Conservation (phyloP, 768 basidiomycete species). For the Tricholoma sp. region DNA sequence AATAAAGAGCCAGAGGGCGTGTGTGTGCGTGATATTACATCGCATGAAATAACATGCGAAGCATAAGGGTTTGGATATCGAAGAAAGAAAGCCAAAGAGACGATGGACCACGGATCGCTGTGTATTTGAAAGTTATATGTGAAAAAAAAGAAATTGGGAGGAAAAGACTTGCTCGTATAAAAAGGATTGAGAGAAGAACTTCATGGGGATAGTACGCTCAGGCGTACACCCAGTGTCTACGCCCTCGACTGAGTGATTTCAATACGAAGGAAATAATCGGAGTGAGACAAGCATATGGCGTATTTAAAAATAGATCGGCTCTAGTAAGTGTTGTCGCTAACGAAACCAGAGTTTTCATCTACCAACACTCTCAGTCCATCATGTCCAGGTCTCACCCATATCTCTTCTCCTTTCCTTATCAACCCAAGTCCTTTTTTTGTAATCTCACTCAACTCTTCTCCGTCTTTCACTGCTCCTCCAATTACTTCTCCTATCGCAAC, state of each 20-base stretch:
- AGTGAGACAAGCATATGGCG: no score
- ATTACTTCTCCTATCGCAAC: slow-evolving; percentile 54
- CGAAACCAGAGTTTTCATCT: slow-evolving; percentile 3
- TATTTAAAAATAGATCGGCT: no score
- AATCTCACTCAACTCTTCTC: slow-evolving; percentile 20
- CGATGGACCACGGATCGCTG: slow-evolving; percentile 92
- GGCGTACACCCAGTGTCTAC: slow-evolving; percentile 21
- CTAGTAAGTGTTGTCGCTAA: no score
- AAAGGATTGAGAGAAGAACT: slow-evolving; percentile 53
- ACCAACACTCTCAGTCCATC: slow-evolving; percentile 66
- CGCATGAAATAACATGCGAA: slow-evolving; percentile 89
- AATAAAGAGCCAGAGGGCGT: slow-evolving; percentile 70
- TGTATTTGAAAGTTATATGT: slow-evolving; percentile 12
- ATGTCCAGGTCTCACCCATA: slow-evolving; percentile 70
- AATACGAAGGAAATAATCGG: no score
- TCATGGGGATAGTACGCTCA: slow-evolving; percentile 41
- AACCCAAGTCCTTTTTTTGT: slow-evolving; percentile 32
- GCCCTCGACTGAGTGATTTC: not conserved
- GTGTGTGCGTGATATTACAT: slow-evolving; percentile 82
- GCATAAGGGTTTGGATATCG: slow-evolving; percentile 97
- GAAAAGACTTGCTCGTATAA: slow-evolving; percentile 54
- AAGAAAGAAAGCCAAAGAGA: slow-evolving; percentile 89
- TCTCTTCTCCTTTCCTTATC: slow-evolving; percentile 39
- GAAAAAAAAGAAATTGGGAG: no score
- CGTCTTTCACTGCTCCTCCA: slow-evolving; percentile 27